These are phyloP conservation scores for Astragalus glycyphyllos DNA, from an alignment of 306 rosid genomes.

Conservation along the genomic window DNA sequence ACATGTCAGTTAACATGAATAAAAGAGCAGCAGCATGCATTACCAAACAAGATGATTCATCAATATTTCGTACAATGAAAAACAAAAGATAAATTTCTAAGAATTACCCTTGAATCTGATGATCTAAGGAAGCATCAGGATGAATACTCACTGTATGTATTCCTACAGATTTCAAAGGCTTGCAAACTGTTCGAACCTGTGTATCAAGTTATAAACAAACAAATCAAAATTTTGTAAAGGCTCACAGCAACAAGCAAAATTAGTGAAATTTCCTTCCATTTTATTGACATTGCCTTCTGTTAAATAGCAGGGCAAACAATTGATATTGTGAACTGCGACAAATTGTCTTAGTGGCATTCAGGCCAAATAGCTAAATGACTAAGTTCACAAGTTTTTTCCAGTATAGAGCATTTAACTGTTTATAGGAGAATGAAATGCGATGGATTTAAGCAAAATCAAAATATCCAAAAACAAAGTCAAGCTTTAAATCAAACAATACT, in stretches of 20 bases:
- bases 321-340: slow-evolving; percentile 2
- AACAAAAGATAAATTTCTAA: slow-evolving; percentile 18
- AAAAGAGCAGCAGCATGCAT: neutral
- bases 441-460: too few relatives aligned
- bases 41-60: slow-evolving; percentile 22
- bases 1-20: neutral
- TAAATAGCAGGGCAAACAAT: slow-evolving; percentile 25
- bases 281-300: neutral
- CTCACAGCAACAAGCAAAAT: slow-evolving; percentile 2
- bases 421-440: slow-evolving; percentile 11
- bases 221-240: slow-evolving; percentile 6
- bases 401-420: neutral
- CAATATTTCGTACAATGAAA: neutral
- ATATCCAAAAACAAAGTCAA: neutral
- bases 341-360: slow-evolving; percentile 8
- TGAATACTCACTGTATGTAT: slow-evolving; percentile 95
- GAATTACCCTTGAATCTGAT: slow-evolving; percentile 92
- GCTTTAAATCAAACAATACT: slow-evolving; percentile 30
- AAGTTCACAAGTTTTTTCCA: neutral
- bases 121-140: slow-evolving; percentile 82
- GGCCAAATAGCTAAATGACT: slow-evolving; percentile 6
- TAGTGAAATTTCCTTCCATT: slow-evolving; percentile 23
- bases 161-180: slow-evolving; percentile 85
- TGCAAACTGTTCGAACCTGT: slow-evolving; percentile 85
- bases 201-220: slow-evolving; percentile 27